Base-by-base conservation (phyloP, 352 stramenopile genomes). In the Globisporangium uncinulatum region DNA sequence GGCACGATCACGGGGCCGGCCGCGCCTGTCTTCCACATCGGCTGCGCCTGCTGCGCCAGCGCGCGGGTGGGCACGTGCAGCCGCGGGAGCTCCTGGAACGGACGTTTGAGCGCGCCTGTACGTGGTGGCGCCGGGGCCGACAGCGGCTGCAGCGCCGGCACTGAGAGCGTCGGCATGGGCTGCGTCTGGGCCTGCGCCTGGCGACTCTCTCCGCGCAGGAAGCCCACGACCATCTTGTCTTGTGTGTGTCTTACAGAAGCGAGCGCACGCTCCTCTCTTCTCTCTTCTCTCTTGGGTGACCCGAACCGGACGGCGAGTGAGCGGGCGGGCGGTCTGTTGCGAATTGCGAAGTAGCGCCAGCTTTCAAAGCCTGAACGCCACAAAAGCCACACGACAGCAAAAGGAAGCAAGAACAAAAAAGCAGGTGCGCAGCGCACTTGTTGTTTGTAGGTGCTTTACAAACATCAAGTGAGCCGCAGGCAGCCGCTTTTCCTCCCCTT, bases 21-120 rank as follows among this genome's bases (percentile, higher is more conserved):
- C 21, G 63, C 39, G 11, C 39, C 51, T 1, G 57, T 63, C 56
- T 88, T 88, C 78, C 78, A 88, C 41, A 71, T 65, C 8, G 74
- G 65, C 57, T 73, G 57, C 15, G 73, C 65, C 65, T 83, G 78
- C 59, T 81, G 74, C 51, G 70, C 68, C 21, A 86, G 62, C 52
- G 72, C 70, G 43, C 82, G 80, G 19, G 76, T 70, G 7, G 78
- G 78, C 51, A 88, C 76, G 44, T 88, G 78, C 41, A 88, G 63
- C 4, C 78, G 69, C 14, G 78, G 78, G n/a, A 88, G 74, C 68
- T 88, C 78, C 62, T 86, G 73, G 71, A 82, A 79, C 47, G 62
- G 52, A 5, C 62, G 62, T 51, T 53, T 62, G 31, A 49, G 39
- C 57, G 10, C n/a, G n/a, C n/a, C 39, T 15, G 39, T 19, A 0